Conservation (phyloP, 2,329 filamentous ascomycete genomes). For the Sporothrix pallida region DNA sequence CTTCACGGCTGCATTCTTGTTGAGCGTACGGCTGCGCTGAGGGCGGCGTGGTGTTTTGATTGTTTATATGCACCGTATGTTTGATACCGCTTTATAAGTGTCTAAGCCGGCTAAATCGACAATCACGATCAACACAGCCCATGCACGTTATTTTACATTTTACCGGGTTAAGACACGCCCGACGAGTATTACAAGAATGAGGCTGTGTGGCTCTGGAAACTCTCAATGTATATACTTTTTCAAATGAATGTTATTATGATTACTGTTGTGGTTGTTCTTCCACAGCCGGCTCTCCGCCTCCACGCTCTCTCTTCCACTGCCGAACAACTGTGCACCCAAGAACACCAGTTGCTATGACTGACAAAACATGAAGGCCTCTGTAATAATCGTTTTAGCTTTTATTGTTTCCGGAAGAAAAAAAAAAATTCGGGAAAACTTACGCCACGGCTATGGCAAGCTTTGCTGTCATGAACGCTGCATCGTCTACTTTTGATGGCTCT, state of each 20-base stretch:
- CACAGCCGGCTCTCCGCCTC: background rate
- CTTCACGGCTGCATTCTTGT: conserved; percentile 27
- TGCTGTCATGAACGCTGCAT: background rate
- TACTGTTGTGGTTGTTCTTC: too few species aligned
- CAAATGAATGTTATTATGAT: too few species aligned
- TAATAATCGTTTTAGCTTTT: background rate
- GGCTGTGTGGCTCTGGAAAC: too few species aligned
- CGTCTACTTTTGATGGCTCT: background rate
- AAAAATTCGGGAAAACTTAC: background rate
- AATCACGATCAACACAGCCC: background rate
- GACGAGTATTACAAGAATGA: too few species aligned
- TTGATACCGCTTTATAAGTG: background rate
- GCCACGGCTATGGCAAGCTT: background rate
- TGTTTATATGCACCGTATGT: background rate
- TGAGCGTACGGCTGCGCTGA: background rate
- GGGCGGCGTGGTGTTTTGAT: background rate
- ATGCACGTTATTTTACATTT: background rate
- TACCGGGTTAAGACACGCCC: background rate
- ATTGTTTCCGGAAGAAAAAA: too few species aligned
- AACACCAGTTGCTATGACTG: background rate
- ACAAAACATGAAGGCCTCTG: background rate
- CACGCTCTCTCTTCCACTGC: background rate
- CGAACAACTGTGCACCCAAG: background rate
- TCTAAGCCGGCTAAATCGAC: background rate
- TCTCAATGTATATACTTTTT: too few species aligned